A percentile compares a stretch with the other conserved stretches of the same genome.
Evolutionary conservation across 352 stramenopile species (phyloP).

Genomic region (Halophytophthora batemanensis): DNA sequence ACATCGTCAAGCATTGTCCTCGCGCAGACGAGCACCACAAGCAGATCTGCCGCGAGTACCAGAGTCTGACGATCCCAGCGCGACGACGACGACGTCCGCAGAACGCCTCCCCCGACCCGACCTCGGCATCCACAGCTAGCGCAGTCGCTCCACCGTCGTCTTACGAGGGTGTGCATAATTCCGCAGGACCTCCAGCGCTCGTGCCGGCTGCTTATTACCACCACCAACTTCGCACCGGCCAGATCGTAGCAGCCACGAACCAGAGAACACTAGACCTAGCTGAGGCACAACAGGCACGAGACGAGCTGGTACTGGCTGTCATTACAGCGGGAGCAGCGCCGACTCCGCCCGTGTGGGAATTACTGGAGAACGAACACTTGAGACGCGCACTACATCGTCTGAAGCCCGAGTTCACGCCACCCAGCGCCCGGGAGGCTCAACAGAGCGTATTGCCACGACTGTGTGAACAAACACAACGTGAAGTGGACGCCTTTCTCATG

Average conservation of each 20-base stretch:
- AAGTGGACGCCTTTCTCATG: conserved; percentile 13
- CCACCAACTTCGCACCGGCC: not conserved
- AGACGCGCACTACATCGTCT: conserved; percentile 15
- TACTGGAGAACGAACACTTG: conserved; percentile 32
- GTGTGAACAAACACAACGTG: conserved; percentile 1
- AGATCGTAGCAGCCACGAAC: not conserved
- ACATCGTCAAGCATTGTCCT: conserved; percentile 42
- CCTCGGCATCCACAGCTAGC: not conserved
- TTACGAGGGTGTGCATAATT: not conserved
- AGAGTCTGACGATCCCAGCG: conserved; percentile 26
- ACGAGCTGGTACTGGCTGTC: conserved; percentile 31
- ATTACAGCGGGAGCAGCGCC: not conserved
- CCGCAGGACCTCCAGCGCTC: not conserved
- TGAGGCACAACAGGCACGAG: conserved; percentile 9
- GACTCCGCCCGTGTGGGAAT: not conserved
- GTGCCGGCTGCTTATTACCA: too few relatives aligned
- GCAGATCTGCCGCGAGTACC: conserved; percentile 42
- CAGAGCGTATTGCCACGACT: conserved; percentile 19
- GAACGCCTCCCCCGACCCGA: not conserved
- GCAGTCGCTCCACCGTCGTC: not conserved
- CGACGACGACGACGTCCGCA: conserved; percentile 8
- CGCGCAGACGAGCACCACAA: conserved; percentile 40
- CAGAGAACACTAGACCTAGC: not conserved
- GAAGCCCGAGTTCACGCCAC: conserved; percentile 11
- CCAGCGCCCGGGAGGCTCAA: conserved; percentile 4